A percentile compares a stretch with the other conserved stretches of the same genome.
Conservation (phyloP, 1,284 basidiomycete species). For the Fomitopsis pinicola region DNA sequence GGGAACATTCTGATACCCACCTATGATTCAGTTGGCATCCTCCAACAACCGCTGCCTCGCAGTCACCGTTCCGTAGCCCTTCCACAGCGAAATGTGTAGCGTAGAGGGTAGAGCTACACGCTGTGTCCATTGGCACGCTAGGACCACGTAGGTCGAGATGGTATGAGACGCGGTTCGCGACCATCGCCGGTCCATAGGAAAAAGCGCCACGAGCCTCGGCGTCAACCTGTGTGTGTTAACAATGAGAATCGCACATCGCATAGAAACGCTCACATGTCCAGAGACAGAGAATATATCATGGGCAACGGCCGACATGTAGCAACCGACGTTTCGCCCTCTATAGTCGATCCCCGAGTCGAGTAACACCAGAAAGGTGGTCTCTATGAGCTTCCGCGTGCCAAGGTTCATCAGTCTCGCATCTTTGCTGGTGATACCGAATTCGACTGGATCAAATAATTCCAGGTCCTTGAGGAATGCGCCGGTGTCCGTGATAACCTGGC, state of each 20-base stretch:
- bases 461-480: conserved; percentile 37
- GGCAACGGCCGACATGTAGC: conserved; percentile 28
- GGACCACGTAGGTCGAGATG: conserved; percentile 43
- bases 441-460: conserved; percentile 33
- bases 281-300: conserved; percentile 5
- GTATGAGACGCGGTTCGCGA: conserved; percentile 46
- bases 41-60: conserved; percentile 43
- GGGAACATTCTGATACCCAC: not conserved
- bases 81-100: conserved; percentile 45
- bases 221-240: conserved; percentile 26
- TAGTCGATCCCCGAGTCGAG: conserved; percentile 40
- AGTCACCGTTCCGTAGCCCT: conserved; percentile 39
- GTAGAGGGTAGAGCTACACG: conserved; percentile 43
- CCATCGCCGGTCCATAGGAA: conserved; percentile 29
- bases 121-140: conserved; percentile 44
- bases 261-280: not conserved
- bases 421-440: conserved; percentile 35
- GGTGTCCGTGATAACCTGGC: conserved; percentile 23
- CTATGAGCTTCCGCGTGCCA: conserved; percentile 33
- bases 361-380: conserved; percentile 34
- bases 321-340: conserved; percentile 32
- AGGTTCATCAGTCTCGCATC: conserved; percentile 35
- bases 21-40: conserved; percentile 36
- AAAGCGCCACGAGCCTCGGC: conserved; percentile 33
- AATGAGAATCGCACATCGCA: not conserved